Percentiles rank a stretch among this genome's conserved stretches.
phyloP scores from a whole-genome alignment of 108 stramenopile species.

The Mediolabrus comicus region DNA sequence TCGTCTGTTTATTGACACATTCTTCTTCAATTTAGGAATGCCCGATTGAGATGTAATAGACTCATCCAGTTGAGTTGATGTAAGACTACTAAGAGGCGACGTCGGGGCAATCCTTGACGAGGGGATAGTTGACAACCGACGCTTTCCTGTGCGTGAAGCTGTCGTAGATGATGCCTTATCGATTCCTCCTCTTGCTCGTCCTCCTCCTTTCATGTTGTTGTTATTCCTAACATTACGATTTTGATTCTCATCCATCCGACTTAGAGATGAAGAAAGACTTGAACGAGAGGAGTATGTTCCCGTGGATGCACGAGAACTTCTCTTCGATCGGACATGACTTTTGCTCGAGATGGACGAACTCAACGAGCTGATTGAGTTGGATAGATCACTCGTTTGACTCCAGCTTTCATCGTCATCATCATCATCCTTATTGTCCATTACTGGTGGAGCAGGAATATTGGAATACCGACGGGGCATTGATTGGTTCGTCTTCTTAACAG shows the following conservation, averaged over 20 bases:
- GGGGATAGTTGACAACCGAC: slow-evolving; percentile 64
- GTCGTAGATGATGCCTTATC: slow-evolving; percentile 34
- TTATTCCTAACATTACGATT: slow-evolving; percentile 8
- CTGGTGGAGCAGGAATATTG: neutral
- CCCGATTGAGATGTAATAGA: slow-evolving; percentile 2
- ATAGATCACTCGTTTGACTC: slow-evolving; percentile 41
- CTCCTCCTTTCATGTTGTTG: neutral
- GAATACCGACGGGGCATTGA: neutral
- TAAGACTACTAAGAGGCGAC: slow-evolving; percentile 49
- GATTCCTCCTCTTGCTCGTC: slow-evolving; percentile 8
- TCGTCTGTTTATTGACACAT: neutral
- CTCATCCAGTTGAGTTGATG: slow-evolving; percentile 30
- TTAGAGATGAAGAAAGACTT: neutral
- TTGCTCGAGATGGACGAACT: neutral
- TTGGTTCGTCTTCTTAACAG: slow-evolving; percentile 3
- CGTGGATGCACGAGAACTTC: slow-evolving; percentile 4
- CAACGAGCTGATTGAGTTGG: slow-evolving; percentile 26
- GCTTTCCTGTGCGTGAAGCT: slow-evolving; percentile 48
- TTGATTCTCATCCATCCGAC: slow-evolving; percentile 25
- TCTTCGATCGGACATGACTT: neutral
- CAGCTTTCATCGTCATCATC: slow-evolving; percentile 13
- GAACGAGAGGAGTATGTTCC: neutral
- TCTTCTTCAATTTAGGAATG: neutral
- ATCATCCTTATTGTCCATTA: slow-evolving; percentile 4
- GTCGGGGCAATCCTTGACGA: slow-evolving; percentile 52